Percentiles rank a stretch among this genome's conserved stretches.
Conservation (phyloP, 768 basidiomycete genomes). For the Suillus alpinus region DNA sequence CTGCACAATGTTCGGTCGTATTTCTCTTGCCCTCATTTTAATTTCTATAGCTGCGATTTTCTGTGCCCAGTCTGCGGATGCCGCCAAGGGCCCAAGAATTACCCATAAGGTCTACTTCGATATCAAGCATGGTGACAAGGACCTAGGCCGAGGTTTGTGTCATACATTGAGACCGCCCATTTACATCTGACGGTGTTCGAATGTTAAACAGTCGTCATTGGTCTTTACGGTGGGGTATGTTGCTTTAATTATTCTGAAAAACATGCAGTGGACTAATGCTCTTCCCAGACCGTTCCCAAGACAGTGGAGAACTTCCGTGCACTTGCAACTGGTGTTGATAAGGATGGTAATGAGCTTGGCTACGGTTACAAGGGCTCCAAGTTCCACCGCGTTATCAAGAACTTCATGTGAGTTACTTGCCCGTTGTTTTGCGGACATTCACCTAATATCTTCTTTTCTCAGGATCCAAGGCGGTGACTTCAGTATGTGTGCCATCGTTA, state of each 20-base stretch:
- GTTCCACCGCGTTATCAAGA: constrained; percentile 95
- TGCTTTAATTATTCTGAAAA: not conserved
- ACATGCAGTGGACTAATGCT: not conserved
- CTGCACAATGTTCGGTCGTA: constrained; percentile 51
- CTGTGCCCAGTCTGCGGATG: constrained; percentile 70
- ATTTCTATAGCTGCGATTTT: constrained; percentile 67
- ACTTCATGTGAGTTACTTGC: constrained; percentile 69
- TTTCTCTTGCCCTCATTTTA: constrained; percentile 59
- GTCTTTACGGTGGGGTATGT: constrained; percentile 84
- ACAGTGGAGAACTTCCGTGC: constrained; percentile 98
- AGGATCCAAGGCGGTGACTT: constrained; percentile 99
- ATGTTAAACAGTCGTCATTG: constrained; percentile 63
- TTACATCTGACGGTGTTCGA: constrained; percentile 6
- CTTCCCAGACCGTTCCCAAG: constrained; percentile 81
- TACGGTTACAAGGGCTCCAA: constrained; percentile 94
- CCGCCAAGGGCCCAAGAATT: constrained; percentile 83
- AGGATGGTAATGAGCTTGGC: constrained; percentile 61
- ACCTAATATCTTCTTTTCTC: constrained; percentile 4
- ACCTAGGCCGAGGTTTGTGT: constrained; percentile 73
- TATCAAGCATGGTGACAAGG: constrained; percentile 87
- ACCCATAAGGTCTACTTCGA: constrained; percentile 95
- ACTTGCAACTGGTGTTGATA: constrained; percentile 78
- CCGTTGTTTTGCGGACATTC: not conserved
- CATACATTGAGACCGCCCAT: not conserved
- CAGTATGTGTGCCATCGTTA: constrained; percentile 50